Percentiles rank a stretch among this genome's conserved stretches.
These are phyloP conservation scores for Diaporthe sp. DNA, from an alignment of 2,329 filamentous ascomycete genomes.

Conservation along the genomic window DNA sequence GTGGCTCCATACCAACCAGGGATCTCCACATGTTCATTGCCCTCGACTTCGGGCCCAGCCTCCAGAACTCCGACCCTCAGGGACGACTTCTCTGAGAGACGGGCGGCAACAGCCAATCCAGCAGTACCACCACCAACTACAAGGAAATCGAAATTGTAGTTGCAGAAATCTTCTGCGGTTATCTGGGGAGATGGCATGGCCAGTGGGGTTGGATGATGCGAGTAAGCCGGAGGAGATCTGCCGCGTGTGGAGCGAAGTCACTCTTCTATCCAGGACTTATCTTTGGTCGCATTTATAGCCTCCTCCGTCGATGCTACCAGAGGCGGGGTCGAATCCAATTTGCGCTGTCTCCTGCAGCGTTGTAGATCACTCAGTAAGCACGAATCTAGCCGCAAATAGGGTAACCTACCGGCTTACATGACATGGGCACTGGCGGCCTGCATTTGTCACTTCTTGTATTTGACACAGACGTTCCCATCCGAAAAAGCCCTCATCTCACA, in stretches of 20 bases:
- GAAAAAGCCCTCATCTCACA: fast-evolving
- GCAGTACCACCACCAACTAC: conserved; percentile 64
- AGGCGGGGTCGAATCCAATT: background rate
- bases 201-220: background rate
- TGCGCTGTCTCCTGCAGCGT: background rate
- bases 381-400: conserved; percentile 6
- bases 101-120: conserved; percentile 60
- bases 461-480: background rate
- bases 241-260: background rate
- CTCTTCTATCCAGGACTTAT: background rate
- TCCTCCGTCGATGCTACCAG: background rate
- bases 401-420: background rate
- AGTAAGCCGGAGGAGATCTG: background rate
- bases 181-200: background rate
- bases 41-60: conserved; percentile 47
- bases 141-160: conserved; percentile 54
- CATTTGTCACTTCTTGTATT: no score
- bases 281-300: background rate
- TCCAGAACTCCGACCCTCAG: conserved; percentile 56
- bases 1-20: conserved; percentile 7
- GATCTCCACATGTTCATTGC: conserved; percentile 7
- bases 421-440: background rate
- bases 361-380: conserved; percentile 10
- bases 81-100: conserved; percentile 53
- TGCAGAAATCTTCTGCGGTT: background rate